These are phyloP conservation scores for Pythium dissotocum DNA, from an alignment of 352 stramenopile genomes.

Conservation along the genomic window DNA sequence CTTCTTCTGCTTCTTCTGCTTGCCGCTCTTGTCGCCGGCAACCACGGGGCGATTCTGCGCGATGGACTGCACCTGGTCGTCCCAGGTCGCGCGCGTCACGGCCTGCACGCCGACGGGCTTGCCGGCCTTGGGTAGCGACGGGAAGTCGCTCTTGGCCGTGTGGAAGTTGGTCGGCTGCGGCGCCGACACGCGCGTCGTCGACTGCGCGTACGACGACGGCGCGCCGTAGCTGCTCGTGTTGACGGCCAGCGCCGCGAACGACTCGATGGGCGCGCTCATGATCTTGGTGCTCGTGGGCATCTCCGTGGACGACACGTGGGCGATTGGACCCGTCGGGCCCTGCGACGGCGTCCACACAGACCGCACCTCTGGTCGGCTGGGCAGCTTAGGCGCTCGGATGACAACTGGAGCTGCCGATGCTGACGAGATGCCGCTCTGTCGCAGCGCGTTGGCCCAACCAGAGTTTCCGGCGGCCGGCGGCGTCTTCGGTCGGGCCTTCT, in stretches of 20 bases:
- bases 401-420: conserved; percentile 18
- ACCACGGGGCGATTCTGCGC: conserved; percentile 48
- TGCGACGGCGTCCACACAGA: conserved; percentile 27
- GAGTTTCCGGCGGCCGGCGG: conserved; percentile 36
- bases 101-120: conserved; percentile 66
- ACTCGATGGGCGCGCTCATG: conserved; percentile 50
- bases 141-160: conserved; percentile 74
- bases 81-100: conserved; percentile 80
- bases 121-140: conserved; percentile 58
- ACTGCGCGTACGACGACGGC: conserved; percentile 42
- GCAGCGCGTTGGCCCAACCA: conserved; percentile 73
- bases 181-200: conserved; percentile 33
- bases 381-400: conserved; percentile 23
- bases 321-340: conserved; percentile 9
- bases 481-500: conserved; percentile 40
- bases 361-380: conserved; percentile 17
- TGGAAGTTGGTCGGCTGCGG: conserved; percentile 39
- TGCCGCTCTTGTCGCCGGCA: conserved; percentile 10
- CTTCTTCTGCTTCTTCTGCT: conserved; percentile 89
- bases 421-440: conserved; percentile 55
- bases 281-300: conserved; percentile 58
- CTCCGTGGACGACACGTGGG: conserved; percentile 25
- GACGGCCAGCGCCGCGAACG: conserved; percentile 51
- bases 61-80: conserved; percentile 75
- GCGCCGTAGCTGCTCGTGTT: conserved; percentile 17